A percentile compares a stretch with the other conserved stretches of the same genome.
These are phyloP conservation scores for Podila clonocystis DNA, from an alignment of 192 early-diverging fungal genomes.

Conservation along the genomic window DNA sequence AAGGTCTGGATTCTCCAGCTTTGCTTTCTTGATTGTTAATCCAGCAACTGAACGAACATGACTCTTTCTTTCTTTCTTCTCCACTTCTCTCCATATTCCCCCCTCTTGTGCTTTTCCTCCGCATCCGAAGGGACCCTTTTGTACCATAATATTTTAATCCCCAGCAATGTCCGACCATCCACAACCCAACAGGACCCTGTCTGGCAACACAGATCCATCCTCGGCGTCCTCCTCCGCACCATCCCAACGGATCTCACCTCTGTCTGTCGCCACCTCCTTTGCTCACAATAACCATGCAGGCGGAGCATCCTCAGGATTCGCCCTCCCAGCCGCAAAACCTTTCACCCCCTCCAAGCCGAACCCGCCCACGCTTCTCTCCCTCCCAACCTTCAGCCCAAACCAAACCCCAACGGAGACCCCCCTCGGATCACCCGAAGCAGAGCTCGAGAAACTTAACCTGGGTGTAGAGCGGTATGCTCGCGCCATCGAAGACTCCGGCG, in stretches of 20 bases:
- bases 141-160: not conserved
- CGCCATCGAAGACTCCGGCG: slow-evolving; percentile 23
- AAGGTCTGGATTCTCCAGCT: not conserved
- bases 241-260: not conserved
- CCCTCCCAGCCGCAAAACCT: slow-evolving; percentile 18
- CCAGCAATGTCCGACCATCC: not conserved
- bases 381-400: slow-evolving; percentile 11
- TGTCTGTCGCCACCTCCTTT: not conserved
- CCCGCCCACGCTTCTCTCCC: slow-evolving; percentile 7
- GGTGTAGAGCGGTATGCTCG: slow-evolving; percentile 40
- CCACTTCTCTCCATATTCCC: not conserved
- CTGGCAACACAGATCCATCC: not conserved
- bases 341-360: slow-evolving; percentile 6
- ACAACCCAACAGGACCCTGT: not conserved
- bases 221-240: not conserved
- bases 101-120: not conserved
- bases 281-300: slow-evolving; percentile 8
- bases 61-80: not conserved
- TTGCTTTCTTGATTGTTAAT: not conserved
- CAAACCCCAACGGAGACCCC: slow-evolving; percentile 17
- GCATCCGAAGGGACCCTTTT: too few relatives aligned
- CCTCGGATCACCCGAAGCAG: slow-evolving; percentile 15
- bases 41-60: not conserved
- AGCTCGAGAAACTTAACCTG: slow-evolving; percentile 31
- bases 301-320: slow-evolving; percentile 38